A percentile compares a stretch with the other conserved stretches of the same genome.
These are phyloP conservation scores for Leishmania tropica DNA, from an alignment of 208 protist species.

Conservation along the genomic window DNA sequence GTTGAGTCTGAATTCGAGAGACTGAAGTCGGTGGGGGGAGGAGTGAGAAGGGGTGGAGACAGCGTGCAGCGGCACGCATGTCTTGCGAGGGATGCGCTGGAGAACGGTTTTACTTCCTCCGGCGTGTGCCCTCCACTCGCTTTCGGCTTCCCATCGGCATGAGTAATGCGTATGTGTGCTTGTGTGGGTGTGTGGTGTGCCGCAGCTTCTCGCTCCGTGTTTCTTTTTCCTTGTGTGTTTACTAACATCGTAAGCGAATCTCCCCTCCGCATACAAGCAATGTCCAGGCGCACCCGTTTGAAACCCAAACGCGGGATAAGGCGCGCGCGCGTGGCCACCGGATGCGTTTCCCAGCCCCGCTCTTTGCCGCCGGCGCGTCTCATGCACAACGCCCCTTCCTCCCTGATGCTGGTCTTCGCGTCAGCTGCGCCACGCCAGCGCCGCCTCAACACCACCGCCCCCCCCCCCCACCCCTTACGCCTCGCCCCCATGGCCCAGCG, in stretches of 20 bases:
- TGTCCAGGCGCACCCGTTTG: not conserved
- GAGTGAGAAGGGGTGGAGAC: not conserved
- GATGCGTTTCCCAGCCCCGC: not conserved
- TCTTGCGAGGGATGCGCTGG: not conserved
- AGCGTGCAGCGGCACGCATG: not conserved
- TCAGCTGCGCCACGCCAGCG: not conserved
- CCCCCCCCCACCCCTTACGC: too few relatives aligned
- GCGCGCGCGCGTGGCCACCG: not conserved
- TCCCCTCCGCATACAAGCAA: not conserved
- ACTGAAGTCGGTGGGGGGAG: not conserved
- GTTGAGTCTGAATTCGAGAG: not conserved
- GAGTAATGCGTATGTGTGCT: not conserved
- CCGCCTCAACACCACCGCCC: not conserved
- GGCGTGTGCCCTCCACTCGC: not conserved
- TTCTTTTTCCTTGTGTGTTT: not conserved
- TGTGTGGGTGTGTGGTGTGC: not conserved
- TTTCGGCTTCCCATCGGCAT: not conserved
- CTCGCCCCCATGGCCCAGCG: too few relatives aligned
- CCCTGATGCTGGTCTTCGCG: too few relatives aligned
- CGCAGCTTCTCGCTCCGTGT: not conserved
- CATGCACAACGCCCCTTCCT: not conserved
- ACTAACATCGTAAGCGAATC: constrained; percentile 9
- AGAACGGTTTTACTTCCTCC: not conserved
- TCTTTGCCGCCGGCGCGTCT: not conserved
- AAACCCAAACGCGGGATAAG: not conserved